Percentiles rank a stretch among this genome's conserved stretches.
Evolutionary conservation across 257 asterid species (phyloP).

Genomic region (Solanum peruvianum): DNA sequence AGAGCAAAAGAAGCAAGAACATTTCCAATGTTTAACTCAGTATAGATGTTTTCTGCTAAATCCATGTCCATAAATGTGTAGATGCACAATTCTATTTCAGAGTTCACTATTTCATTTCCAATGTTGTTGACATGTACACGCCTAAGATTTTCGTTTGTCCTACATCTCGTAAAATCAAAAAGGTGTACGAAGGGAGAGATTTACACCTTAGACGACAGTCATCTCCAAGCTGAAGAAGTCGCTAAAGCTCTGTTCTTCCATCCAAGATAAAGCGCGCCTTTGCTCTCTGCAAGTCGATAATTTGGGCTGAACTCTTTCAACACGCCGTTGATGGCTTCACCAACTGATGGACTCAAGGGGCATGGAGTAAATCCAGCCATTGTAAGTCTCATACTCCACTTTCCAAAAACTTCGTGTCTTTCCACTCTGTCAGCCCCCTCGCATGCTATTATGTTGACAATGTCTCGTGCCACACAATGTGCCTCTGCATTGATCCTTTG

Average conservation of each 20-base stretch:
- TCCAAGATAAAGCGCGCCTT: slow-evolving; percentile 71
- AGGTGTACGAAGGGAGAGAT: neutral
- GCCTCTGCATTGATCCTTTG: slow-evolving; percentile 69
- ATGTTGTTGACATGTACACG: neutral
- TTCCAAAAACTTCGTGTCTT: slow-evolving; percentile 79
- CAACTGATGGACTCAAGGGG: slow-evolving; percentile 53
- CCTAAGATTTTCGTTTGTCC: neutral
- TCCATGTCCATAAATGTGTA: neutral
- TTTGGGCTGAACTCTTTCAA: slow-evolving; percentile 52
- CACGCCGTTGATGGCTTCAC: slow-evolving; percentile 35
- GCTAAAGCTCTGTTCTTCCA: slow-evolving; percentile 72
- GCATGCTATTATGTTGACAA: slow-evolving; percentile 76
- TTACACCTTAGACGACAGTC: neutral
- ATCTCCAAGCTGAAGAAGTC: slow-evolving; percentile 80
- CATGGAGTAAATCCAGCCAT: slow-evolving; percentile 71
- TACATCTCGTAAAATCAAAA: neutral
- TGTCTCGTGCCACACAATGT: slow-evolving; percentile 73
- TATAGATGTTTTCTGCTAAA: neutral
- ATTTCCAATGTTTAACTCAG: neutral
- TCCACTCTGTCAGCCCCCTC: slow-evolving; percentile 81
- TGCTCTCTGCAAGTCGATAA: slow-evolving; percentile 35
- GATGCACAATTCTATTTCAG: neutral
- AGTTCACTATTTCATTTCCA: neutral
- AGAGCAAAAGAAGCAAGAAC: neutral
- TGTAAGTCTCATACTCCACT: slow-evolving; percentile 60